Base-by-base conservation (phyloP, 2,329 filamentous ascomycete genomes). In the Colletotrichum tamarilloi region DNA sequence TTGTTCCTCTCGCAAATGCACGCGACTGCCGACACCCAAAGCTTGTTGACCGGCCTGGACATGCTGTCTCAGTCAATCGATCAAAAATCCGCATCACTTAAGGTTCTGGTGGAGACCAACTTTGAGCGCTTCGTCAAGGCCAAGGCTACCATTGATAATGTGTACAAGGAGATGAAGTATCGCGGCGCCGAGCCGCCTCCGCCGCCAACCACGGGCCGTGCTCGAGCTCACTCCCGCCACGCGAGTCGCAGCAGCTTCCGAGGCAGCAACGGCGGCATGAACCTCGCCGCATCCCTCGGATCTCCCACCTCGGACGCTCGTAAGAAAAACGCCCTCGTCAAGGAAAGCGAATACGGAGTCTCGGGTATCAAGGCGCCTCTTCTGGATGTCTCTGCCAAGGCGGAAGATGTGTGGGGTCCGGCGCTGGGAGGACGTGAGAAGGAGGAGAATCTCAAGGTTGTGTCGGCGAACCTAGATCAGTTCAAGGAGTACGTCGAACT, bases 101-200 rank as follows among this genome's bases (percentile, higher is more conserved):
- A 99, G 81, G 94, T 97, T 12, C 89, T 99, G 22, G 97, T 99
- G 28, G 97, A 99, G 82, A 96, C 94, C 76, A 99, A 99, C 82
- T 99, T 99, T 80, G 97, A 99, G 83, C 93, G 96, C 76, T 99
- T 99, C 85, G 97, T 99, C 68, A 93, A 95, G 75, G 97, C 97
- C 56, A 99, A 99, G 83, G 94, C 96, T 22, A 98, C 96, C 8
- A 98, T 99, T 79, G 97, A 99, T 84, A 97, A 97, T 84, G 97
- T 99, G 65, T 99, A 99, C 84, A 97, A 92, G 75, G 97, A 99
- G 82, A 99, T 99, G 97, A 98, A 90, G 87, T 95, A 86, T 76
- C 87, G 89, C 59, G 91, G 91, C 12, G 85, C 81, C 26, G 90
- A 92, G 59, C 87, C 88, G 6, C 83, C 85, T 3, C 82, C 85